Evolutionary conservation across 2,329 filamentous ascomycete species (phyloP), one percentile per base, ranked within the genome.

Genomic region (Volutella citrinella): DNA sequence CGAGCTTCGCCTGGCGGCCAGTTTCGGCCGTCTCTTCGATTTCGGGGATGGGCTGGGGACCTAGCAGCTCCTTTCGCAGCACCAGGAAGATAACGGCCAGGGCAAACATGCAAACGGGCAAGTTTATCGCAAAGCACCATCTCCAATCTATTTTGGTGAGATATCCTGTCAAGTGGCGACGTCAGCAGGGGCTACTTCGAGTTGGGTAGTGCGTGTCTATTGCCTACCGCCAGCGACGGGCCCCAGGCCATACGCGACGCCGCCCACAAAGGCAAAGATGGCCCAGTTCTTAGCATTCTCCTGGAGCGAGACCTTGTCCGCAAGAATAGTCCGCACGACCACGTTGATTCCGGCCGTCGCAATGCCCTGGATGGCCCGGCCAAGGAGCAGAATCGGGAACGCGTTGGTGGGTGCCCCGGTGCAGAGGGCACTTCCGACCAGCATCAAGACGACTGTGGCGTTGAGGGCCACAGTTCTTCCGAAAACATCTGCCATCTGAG

Each of bases 91-190:
- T 65, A 24, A 77, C 38, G n/a, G 73, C 29, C 21, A 82, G 63
- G 6, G 70, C 72, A 14, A 73, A 46, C 4, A 68, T 61, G 3
- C 64, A 69, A 25, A 81, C 66, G 12, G 77, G 77, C n/a, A 80
- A 63, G 40, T 76, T 78, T 34, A 84, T 70, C 22, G 71, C 77
- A 52, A 85, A 85, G 49, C 78, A 80, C 70, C 82, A 85, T 30
- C 80, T 64, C 80, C 81, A 85, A 43, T 68, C 71, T 5, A 66
- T 58, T 21, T 65, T 60, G 14, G 74, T 74, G 10, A 80, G 63
- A 38, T 74, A 75, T 1, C 69, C 59, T 61, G 14, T 1, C 4
- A 11, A 5, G 7, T 4, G 5, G 20, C 12, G 13, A 52, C 18
- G 50, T 44, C 28, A 18, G 16, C 24, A 13, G 10, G 24, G 7